Percentiles rank a stretch among this genome's conserved stretches.
These are phyloP conservation scores for Mitragyna speciosa DNA, from an alignment of 257 asterid species.

Conservation along the genomic window DNA sequence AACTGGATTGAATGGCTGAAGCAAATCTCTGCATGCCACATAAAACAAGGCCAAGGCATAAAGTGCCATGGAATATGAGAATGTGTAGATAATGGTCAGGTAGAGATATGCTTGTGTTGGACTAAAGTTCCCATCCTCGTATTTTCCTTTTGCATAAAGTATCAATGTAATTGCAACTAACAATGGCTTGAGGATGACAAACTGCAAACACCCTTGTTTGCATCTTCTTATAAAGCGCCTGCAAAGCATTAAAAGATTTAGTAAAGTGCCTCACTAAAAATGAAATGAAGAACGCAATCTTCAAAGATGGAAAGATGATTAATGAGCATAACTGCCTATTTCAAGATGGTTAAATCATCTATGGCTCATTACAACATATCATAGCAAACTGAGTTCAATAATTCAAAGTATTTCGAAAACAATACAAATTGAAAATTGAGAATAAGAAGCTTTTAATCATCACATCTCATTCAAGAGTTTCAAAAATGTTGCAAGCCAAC, in stretches of 20 bases:
- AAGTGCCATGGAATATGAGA: conserved; percentile 92
- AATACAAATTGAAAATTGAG: background rate
- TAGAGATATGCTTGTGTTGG: conserved; percentile 89
- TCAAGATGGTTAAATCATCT: background rate
- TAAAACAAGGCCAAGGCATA: conserved; percentile 90
- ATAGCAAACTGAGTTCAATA: background rate
- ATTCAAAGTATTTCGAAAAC: background rate
- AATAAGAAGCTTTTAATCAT: background rate
- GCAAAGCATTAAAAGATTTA: conserved; percentile 32
- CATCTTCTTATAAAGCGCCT: conserved; percentile 97
- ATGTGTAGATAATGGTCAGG: conserved; percentile 87
- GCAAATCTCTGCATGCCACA: conserved; percentile 91
- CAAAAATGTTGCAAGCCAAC: background rate
- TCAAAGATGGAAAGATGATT: background rate
- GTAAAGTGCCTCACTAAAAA: background rate
- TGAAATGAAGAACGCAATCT: background rate
- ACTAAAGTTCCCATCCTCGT: conserved; percentile 88
- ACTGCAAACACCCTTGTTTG: conserved; percentile 97
- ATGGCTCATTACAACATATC: background rate
- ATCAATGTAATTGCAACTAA: conserved; percentile 73
- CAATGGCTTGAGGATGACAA: conserved; percentile 93
- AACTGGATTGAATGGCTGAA: conserved; percentile 96
- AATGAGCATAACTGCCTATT: background rate
- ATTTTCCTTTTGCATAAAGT: conserved; percentile 86
- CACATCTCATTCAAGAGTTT: background rate